Conservation (phyloP, 306 rosid genomes). For the Oemleria cerasiformis region DNA sequence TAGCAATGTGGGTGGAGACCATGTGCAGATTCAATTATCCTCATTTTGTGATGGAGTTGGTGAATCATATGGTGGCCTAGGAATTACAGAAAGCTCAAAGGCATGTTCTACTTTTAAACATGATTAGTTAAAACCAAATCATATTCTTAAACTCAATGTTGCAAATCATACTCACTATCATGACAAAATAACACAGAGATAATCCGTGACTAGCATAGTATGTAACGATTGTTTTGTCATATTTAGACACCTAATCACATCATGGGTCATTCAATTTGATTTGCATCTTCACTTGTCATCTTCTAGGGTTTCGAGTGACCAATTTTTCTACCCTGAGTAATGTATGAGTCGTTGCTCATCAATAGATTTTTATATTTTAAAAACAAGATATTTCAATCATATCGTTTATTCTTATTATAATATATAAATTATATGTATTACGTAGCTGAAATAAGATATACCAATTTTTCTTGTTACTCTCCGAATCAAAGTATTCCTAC, state of each 20-base stretch:
- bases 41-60: background rate
- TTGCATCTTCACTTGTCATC: slow-evolving; percentile 28
- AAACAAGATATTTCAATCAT: too few species aligned
- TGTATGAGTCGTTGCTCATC: too few species aligned
- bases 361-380: too few species aligned
- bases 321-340: too few species aligned
- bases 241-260: slow-evolving; percentile 25
- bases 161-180: slow-evolving; percentile 14
- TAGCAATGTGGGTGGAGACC: slow-evolving; percentile 28
- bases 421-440: too few species aligned
- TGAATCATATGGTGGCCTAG: background rate
- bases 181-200: slow-evolving; percentile 3
- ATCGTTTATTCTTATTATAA: too few species aligned
- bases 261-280: slow-evolving; percentile 29
- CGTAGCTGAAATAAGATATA: too few species aligned
- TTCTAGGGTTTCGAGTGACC: background rate
- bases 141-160: slow-evolving; percentile 3
- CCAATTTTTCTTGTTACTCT: too few species aligned
- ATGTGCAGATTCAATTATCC: slow-evolving; percentile 38
- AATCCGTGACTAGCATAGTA: slow-evolving; percentile 40
- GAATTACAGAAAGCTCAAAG: background rate
- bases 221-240: slow-evolving; percentile 31
- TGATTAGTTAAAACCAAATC: slow-evolving; percentile 16
- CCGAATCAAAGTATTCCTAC: too few species aligned
- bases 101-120: background rate